Conservation (phyloP, 495 filamentous ascomycete genomes). For the Penicillium waksmanii region DNA sequence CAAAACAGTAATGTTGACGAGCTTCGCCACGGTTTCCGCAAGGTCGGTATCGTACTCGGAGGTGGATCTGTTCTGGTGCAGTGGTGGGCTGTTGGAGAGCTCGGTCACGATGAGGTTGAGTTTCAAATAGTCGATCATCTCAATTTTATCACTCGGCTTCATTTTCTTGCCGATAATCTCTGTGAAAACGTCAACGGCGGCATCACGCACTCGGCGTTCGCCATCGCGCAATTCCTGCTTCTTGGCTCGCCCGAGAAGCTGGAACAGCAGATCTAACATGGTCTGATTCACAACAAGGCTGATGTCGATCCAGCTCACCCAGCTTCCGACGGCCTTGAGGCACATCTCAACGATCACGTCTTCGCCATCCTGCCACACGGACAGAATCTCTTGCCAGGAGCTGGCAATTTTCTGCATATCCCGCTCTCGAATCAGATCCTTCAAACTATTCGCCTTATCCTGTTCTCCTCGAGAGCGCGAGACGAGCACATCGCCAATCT, state of each 20-base stretch:
- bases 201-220: conserved; percentile 78
- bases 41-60: conserved; percentile 90
- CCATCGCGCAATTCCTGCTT: conserved; percentile 51
- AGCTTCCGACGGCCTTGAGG: conserved; percentile 84
- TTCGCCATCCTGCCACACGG: conserved; percentile 74
- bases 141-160: conserved; percentile 87
- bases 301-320: conserved; percentile 99
- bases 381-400: conserved; percentile 91
- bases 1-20: conserved; percentile 86
- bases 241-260: conserved; percentile 67
- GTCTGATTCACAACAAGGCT: conserved; percentile 85
- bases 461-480: conserved; percentile 72
- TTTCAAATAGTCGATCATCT: conserved; percentile 90
- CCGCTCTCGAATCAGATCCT: conserved; percentile 81
- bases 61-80: conserved; percentile 76
- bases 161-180: conserved; percentile 98
- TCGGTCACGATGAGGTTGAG: conserved; percentile 79
- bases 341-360: conserved; percentile 80
- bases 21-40: conserved; percentile 89
- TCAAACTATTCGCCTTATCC: conserved; percentile 79
- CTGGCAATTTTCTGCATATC: conserved; percentile 83
- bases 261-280: conserved; percentile 81
- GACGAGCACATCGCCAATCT: conserved; percentile 92
- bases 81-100: conserved; percentile 76
- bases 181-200: conserved; percentile 88